phyloP scores from a whole-genome alignment of 345 rosid genomes.

The Hibiscus mutabilis region DNA sequence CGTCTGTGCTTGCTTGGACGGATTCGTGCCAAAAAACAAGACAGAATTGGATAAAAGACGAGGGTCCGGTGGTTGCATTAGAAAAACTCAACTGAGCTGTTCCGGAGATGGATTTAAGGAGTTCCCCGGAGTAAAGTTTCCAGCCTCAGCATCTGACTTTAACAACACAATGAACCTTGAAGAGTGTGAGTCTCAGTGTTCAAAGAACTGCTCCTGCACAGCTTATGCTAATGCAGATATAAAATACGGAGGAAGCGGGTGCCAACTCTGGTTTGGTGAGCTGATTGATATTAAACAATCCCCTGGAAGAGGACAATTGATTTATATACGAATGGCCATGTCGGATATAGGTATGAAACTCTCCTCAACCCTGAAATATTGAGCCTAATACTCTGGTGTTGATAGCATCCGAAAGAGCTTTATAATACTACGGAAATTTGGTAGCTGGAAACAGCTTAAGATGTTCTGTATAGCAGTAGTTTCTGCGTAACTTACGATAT shows the following conservation, averaged over 20 bases:
- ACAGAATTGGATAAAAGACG: slow-evolving; percentile 29
- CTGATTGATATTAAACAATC: slow-evolving; percentile 30
- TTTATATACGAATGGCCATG: slow-evolving; percentile 29
- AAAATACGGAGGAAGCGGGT: slow-evolving; percentile 32
- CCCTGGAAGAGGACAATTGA: slow-evolving; percentile 10
- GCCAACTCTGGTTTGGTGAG: slow-evolving; percentile 33
- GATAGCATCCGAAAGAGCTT: neutral
- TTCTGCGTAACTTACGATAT: neutral
- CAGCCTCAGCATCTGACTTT: slow-evolving; percentile 28
- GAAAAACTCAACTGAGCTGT: slow-evolving; percentile 28
- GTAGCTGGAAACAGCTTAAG: neutral
- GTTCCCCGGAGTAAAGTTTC: slow-evolving; percentile 30
- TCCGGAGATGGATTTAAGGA: slow-evolving; percentile 25
- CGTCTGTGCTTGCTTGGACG: slow-evolving; percentile 27
- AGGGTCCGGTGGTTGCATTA: slow-evolving; percentile 40
- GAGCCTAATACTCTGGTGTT: neutral
- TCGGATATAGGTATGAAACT: slow-evolving; percentile 14
- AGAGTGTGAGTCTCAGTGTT: slow-evolving; percentile 32
- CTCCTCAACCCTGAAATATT: neutral
- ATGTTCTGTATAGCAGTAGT: neutral
- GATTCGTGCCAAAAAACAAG: slow-evolving; percentile 13
- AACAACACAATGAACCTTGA: slow-evolving; percentile 18
- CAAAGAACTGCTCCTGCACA: slow-evolving; percentile 41
- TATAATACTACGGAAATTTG: neutral
- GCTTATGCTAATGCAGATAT: slow-evolving; percentile 39